Conservation (phyloP, 2,329 filamentous ascomycete genomes). For the Trichoderma atroviride region DNA sequence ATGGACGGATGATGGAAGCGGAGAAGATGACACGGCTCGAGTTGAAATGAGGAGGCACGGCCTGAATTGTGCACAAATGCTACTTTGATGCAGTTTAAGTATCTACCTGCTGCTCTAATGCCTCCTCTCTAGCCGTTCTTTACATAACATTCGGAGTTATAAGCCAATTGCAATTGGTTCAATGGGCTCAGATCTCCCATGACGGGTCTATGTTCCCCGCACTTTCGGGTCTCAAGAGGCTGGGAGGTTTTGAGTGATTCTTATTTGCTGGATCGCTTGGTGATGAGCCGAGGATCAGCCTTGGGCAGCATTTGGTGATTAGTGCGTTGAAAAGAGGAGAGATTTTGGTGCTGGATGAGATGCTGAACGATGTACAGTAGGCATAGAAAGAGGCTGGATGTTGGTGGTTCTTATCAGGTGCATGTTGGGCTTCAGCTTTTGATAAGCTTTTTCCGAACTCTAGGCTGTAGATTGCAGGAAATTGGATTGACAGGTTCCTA, state of each 20-base stretch:
- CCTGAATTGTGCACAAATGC: background rate
- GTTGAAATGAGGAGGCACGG: constrained; percentile 7
- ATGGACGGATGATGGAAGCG: background rate
- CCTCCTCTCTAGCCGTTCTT: background rate
- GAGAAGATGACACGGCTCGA: background rate
- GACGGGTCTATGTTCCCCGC: constrained; percentile 24
- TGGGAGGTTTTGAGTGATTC: background rate
- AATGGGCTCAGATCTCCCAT: background rate
- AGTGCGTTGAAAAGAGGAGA: background rate
- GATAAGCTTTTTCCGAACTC: background rate
- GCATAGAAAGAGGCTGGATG: background rate
- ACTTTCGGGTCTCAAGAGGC: background rate
- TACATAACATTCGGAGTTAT: background rate
- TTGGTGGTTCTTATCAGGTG: background rate
- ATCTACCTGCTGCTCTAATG: background rate
- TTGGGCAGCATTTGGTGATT: background rate
- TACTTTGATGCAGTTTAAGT: background rate
- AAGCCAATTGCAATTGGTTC: constrained; percentile 15
- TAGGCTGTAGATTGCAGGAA: background rate
- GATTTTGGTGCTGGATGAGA: background rate
- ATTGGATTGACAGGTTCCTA: background rate
- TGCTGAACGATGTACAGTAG: background rate
- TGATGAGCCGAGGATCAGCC: constrained; percentile 10
- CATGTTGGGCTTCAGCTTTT: background rate
- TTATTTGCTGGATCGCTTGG: background rate